Base-by-base conservation (phyloP, 2,329 filamentous ascomycete species). In the Knufia petricola region DNA sequence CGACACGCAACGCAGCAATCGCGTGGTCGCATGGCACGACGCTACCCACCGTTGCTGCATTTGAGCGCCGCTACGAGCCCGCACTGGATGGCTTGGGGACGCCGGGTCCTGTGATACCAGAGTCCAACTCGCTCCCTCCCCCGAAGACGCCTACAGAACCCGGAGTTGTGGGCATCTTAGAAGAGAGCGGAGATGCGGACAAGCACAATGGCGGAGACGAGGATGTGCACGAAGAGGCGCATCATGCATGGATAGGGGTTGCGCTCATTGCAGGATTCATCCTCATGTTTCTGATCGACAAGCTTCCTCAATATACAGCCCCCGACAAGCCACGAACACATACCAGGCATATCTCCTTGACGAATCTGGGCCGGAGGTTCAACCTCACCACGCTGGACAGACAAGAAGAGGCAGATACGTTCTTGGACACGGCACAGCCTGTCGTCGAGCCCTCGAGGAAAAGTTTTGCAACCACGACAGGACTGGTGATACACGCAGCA, bases 271-370 rank as follows among this genome's bases (percentile, higher is more conserved):
- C 86, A 13, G 92, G 92, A 10, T 98, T 96, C 66, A 81, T 95
- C 50, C 76, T 95, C 55, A 98, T 98, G 92, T 96, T 95, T 63
- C 77, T 98, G 19, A 84, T 98, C 61, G 90, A 98, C 66, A 82
- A 86, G 45, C 68, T 94, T 7, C 87, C 88, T 6, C 79, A 81
- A 34, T 84, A 88, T 62, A 79, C 82, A 4, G 76, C 77, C 1
- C 75, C 85, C 17, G 74, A 76, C 34, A 81, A 82, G 59, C 70
- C 77, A 17, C 74, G 77, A 31, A 81, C 83, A 12, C 74, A 81
- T 46, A 85, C 83, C 13, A 81, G 88, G 55, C 87, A 95, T 61
- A 92, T 96, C 59, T 94, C 87, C 49, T 74, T 96, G 37, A 87
- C 92, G 58, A 86, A 89, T 57, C 75, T 95, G 23, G 81, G 78